Conservation (phyloP, 2,329 filamentous ascomycete genomes). For the Teratosphaeria epicoccoides region DNA sequence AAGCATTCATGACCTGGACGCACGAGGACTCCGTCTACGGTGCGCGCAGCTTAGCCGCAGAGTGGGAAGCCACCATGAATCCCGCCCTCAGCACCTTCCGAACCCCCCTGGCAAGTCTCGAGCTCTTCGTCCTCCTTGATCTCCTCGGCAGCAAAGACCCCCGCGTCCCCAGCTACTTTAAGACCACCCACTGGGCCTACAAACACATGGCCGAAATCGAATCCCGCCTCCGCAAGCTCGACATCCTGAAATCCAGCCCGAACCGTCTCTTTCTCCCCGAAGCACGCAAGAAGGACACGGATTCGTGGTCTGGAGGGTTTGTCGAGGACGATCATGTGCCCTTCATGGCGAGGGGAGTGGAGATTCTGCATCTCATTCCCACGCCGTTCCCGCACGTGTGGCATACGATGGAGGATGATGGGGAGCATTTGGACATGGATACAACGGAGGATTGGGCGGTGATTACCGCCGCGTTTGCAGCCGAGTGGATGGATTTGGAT, state of each 20-base stretch:
- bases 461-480: constrained; percentile 71
- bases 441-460: constrained; percentile 81
- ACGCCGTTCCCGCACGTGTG: constrained; percentile 71
- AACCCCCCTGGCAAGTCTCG: constrained; percentile 66
- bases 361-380: constrained; percentile 82
- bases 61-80: constrained; percentile 65
- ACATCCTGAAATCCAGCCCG: constrained; percentile 32
- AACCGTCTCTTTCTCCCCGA: constrained; percentile 54
- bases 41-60: constrained; percentile 61
- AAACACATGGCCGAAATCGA: constrained; percentile 64
- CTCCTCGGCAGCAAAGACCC: constrained; percentile 64
- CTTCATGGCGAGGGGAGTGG: constrained; percentile 76
- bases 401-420: constrained; percentile 79
- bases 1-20: constrained; percentile 77
- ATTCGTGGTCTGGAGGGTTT: constrained; percentile 41
- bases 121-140: constrained; percentile 84
- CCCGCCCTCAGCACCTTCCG: constrained; percentile 63
- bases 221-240: constrained; percentile 53
- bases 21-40: constrained; percentile 80
- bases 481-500: constrained; percentile 85
- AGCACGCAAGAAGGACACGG: constrained; percentile 38
- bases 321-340: constrained; percentile 80
- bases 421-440: constrained; percentile 66
- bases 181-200: constrained; percentile 90
- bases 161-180: constrained; percentile 72